These are phyloP conservation scores for Penicillium concentricum DNA, from an alignment of 2,329 filamentous ascomycete species.

Conservation along the genomic window DNA sequence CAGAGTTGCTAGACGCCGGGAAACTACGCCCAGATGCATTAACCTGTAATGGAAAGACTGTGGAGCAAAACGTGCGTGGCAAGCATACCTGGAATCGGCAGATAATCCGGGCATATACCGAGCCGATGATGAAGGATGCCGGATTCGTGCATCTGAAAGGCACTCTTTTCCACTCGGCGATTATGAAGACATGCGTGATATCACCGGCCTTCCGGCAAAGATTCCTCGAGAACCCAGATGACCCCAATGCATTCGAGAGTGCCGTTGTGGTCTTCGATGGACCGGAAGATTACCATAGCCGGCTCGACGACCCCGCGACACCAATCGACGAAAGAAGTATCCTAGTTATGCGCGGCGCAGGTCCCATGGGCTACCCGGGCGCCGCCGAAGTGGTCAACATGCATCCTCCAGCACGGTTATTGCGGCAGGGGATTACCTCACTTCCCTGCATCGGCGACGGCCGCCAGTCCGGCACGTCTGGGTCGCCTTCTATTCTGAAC, in stretches of 20 bases:
- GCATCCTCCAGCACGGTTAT: background rate
- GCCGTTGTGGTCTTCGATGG: conserved; percentile 52
- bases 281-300: conserved; percentile 48
- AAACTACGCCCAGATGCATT: background rate
- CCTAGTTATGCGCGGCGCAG: background rate
- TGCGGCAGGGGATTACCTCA: background rate
- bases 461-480: background rate
- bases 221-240: conserved; percentile 46
- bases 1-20: background rate
- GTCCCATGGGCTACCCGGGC: background rate
- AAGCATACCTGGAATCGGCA: conserved; percentile 51
- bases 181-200: conserved; percentile 55
- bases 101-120: conserved; percentile 46
- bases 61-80: conserved; percentile 46
- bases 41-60: conserved; percentile 28
- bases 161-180: conserved; percentile 51
- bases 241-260: conserved; percentile 50
- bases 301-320: conserved; percentile 42
- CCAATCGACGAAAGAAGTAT: conserved; percentile 42
- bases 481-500: background rate
- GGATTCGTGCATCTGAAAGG: conserved; percentile 53
- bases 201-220: conserved; percentile 45
- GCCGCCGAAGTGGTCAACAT: background rate
- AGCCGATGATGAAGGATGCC: conserved; percentile 50
- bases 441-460: background rate